Conservation (phyloP, 2,329 filamentous ascomycete species). For the Alternaria sp. region DNA sequence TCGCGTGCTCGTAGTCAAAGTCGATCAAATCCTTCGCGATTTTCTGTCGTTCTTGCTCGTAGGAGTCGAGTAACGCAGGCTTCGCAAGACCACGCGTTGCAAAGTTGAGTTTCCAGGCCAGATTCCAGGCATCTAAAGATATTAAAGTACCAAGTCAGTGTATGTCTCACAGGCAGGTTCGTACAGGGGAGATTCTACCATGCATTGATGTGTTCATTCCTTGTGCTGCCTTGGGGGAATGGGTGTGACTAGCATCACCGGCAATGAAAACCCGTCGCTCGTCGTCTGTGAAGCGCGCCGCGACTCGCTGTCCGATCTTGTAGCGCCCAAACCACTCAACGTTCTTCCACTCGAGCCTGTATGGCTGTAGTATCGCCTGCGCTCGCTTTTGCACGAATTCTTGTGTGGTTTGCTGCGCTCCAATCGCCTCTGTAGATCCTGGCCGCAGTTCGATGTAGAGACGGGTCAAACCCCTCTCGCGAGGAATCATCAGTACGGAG, state of each 20-base stretch:
- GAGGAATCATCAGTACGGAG: conserved; percentile 76
- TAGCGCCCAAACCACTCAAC: conserved; percentile 63
- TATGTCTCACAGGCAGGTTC: background rate
- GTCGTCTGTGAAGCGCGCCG: conserved; percentile 55
- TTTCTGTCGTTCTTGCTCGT: conserved; percentile 54
- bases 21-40: conserved; percentile 56
- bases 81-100: conserved; percentile 51
- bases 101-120: conserved; percentile 57
- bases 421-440: conserved; percentile 41
- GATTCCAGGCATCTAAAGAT: conserved; percentile 48
- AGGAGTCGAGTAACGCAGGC: conserved; percentile 49
- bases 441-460: conserved; percentile 60
- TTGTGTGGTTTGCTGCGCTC: conserved; percentile 57
- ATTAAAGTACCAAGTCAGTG: background rate
- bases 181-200: conserved; percentile 12
- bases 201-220: conserved; percentile 58
- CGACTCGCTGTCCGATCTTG: conserved; percentile 59
- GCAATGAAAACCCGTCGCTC: conserved; percentile 58
- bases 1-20: conserved; percentile 59
- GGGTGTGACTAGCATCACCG: conserved; percentile 57
- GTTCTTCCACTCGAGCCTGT: conserved; percentile 54
- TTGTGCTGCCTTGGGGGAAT: conserved; percentile 54
- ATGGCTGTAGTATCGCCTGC: conserved; percentile 57
- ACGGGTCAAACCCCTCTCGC: conserved; percentile 76
- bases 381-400: conserved; percentile 76